Conservation (phyloP, 345 rosid species). For the Moricandia arvensis region DNA sequence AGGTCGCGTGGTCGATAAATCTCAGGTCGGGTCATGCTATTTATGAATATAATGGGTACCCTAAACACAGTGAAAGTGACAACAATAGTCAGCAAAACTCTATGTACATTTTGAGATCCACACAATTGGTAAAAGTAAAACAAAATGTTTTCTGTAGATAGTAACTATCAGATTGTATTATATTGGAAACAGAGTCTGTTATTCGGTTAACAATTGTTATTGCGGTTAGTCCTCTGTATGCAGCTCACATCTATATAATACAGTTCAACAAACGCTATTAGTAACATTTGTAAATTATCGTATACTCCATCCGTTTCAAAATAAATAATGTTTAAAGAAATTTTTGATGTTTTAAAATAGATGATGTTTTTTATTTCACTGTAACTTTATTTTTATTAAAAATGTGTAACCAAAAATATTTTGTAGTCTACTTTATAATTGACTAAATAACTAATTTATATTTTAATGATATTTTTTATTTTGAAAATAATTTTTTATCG, state of each 20-base stretch:
- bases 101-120: not conserved
- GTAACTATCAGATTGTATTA: not conserved
- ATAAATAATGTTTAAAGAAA: no score
- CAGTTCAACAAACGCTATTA: not conserved
- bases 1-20: no score
- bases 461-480: no score
- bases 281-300: not conserved
- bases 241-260: not conserved
- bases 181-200: not conserved
- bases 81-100: slow-evolving; percentile 5
- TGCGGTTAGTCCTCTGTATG: not conserved
- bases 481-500: no score
- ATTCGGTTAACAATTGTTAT: not conserved
- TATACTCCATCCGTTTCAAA: no score
- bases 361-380: no score
- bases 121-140: not conserved
- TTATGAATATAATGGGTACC: not conserved
- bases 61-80: slow-evolving; percentile 7
- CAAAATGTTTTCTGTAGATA: not conserved
- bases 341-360: no score
- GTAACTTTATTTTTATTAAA: no score
- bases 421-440: no score
- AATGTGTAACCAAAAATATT: no score
- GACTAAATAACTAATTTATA: no score
- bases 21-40: no score